Evolutionary conservation across 257 asterid species (phyloP), one percentile per base, ranked within the genome.

Genomic region (Hygrophila difformis): DNA sequence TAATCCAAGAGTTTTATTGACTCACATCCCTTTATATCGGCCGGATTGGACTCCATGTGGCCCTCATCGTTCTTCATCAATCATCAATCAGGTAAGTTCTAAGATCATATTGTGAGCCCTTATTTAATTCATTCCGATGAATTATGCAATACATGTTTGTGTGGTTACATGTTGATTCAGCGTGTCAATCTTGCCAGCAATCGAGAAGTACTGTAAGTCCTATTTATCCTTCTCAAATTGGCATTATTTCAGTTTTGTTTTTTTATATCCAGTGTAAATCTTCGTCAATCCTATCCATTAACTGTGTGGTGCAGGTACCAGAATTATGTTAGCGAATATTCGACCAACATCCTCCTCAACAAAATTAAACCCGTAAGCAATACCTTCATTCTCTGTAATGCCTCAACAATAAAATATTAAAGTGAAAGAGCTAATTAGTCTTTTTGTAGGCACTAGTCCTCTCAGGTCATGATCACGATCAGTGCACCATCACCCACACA

Each of bases 391-490:
- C 18, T 29, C 47, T 39, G 60, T 20, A 48, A 50, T 39, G 38
- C 4, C 45, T 44, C 44, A 60, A 57, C 34, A 60, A 13, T 52
- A 6, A 15, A 14, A 6, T 21, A 40, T 40, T 44, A 26, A 1
- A 5, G 10, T 40, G 37, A 57, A 66, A 39, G n/a, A n/a, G 9
- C 59, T 66, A 44, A 60, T 50, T 57, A 5, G 49, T 24, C 56
- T 59, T 64, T 68, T 26, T 65, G 21, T 64, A 89, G 98, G 80
- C 70, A 51, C 63, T 91, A 12, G 56, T 91, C 53, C 81, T 91
- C 53, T 86, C 98, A 4, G 98, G 96, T 47, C 98, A 86, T 59
- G 98, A 91, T 68, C 98, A 86, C 34, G 98, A 91, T 72, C 98
- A 91, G 56, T 91, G 98, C 71, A 71, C 87, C 14, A 77, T 82